Evolutionary conservation across 441 rosid genomes (phyloP).

Genomic region (Eutrema salsugineum): DNA sequence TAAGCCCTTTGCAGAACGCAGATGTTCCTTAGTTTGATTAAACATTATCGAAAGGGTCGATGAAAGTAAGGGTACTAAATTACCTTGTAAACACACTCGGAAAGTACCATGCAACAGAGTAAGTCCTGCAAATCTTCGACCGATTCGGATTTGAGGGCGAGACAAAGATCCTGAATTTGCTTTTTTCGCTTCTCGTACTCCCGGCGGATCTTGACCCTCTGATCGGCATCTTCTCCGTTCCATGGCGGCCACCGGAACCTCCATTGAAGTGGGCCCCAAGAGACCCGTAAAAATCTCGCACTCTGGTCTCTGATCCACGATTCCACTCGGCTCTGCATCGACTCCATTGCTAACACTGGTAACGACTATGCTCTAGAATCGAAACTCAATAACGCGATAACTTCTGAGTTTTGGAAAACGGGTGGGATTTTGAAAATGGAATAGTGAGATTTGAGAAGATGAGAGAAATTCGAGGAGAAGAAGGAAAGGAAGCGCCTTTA

Average conservation of each 20-base stretch:
- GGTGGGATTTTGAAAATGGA: neutral
- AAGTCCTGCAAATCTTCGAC: constrained; percentile 84
- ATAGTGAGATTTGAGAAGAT: neutral
- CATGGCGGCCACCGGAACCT: constrained; percentile 77
- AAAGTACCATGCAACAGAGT: constrained; percentile 94
- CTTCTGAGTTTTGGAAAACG: neutral
- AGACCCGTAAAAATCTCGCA: constrained; percentile 57
- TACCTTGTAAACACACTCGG: constrained; percentile 97
- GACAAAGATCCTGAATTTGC: constrained; percentile 80
- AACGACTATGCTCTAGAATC: neutral
- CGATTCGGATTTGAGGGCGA: constrained; percentile 77
- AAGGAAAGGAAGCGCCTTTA: neutral
- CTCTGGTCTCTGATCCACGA: constrained; percentile 93
- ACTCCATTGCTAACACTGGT: constrained; percentile 44
- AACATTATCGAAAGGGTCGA: neutral
- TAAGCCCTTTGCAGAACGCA: neutral
- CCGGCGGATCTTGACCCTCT: constrained; percentile 60
- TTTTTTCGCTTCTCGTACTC: constrained; percentile 71
- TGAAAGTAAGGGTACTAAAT: constrained; percentile 1
- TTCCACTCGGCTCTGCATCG: constrained; percentile 72
- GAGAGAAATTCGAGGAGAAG: neutral
- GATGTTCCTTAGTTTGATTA: neutral
- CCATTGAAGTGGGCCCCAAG: constrained; percentile 91
- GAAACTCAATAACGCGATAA: neutral
- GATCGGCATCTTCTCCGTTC: constrained; percentile 47